Percentiles rank a stretch among this genome's conserved stretches.
Conservation (phyloP, 2,329 filamentous ascomycete species). For the Verticillium klebahnii region DNA sequence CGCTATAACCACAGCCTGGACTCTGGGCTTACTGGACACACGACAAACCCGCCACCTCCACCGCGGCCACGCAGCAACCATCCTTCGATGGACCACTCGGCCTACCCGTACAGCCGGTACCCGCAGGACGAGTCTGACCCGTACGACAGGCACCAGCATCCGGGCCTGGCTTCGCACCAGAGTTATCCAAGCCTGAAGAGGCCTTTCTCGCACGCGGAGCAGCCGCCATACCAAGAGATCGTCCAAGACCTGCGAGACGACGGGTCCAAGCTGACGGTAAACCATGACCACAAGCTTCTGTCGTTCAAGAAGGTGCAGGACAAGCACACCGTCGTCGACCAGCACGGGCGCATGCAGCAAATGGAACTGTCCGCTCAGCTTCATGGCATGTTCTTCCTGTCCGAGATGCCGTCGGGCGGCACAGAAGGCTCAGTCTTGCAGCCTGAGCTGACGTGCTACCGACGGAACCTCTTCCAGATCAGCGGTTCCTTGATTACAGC, state of each 20-base stretch:
- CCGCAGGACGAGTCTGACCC: conserved; percentile 49
- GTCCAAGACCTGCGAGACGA: conserved; percentile 58
- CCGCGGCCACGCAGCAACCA: conserved; percentile 47
- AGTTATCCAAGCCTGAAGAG: conserved; percentile 53
- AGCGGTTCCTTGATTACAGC: conserved; percentile 84
- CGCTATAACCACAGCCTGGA: conserved; percentile 49
- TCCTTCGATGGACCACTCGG: conserved; percentile 41
- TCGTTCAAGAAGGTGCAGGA: conserved; percentile 54
- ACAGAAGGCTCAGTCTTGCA: conserved; percentile 56
- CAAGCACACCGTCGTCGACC: conserved; percentile 56
- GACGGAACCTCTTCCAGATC: conserved; percentile 92
- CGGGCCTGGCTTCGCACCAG: conserved; percentile 43
- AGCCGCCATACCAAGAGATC: conserved; percentile 54
- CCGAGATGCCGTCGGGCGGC: conserved; percentile 66
- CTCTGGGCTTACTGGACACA: conserved; percentile 39
- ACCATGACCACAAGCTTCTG: conserved; percentile 57
- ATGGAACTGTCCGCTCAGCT: conserved; percentile 68
- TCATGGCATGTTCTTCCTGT: conserved; percentile 86
- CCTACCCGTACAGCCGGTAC: conserved; percentile 51
- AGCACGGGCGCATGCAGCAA: conserved; percentile 55
- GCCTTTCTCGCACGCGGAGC: conserved; percentile 51
- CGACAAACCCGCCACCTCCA: conserved; percentile 41
- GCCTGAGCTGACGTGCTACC: conserved; percentile 90
- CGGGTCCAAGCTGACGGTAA: conserved; percentile 50
- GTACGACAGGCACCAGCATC: conserved; percentile 49